Evolutionary conservation across 306 rosid genomes (phyloP).

Genomic region (Vicia faba): DNA sequence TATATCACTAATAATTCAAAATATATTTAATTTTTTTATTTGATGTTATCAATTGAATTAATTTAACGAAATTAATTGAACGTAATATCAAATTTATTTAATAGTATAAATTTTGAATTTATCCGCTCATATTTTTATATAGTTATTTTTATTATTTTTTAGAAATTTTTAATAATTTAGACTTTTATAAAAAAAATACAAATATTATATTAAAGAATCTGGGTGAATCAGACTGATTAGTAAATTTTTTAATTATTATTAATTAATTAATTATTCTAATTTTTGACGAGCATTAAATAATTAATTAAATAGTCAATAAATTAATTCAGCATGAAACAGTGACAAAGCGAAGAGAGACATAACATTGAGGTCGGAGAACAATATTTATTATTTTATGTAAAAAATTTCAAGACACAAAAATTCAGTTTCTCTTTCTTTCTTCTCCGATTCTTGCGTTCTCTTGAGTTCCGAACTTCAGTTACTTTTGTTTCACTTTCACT

Average conservation of each 20-base stretch:
- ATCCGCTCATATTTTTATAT: too few species aligned
- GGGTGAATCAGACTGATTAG: slow-evolving; percentile 2
- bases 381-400: slow-evolving; percentile 15
- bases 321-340: slow-evolving; percentile 50
- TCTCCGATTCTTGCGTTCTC: slow-evolving; percentile 42
- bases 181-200: not conserved
- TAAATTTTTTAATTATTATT: slow-evolving; percentile 3
- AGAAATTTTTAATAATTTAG: not conserved
- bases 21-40: too few species aligned
- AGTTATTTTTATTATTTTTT: too few species aligned
- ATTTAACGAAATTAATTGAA: too few species aligned
- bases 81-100: too few species aligned
- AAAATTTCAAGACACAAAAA: slow-evolving; percentile 5
- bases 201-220: slow-evolving; percentile 4
- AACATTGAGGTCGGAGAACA: slow-evolving; percentile 35
- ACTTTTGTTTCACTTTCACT: slow-evolving; percentile 6
- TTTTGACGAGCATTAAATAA: not conserved
- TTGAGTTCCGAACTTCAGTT: slow-evolving; percentile 36
- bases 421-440: slow-evolving; percentile 37
- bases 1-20: too few species aligned
- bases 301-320: slow-evolving; percentile 40
- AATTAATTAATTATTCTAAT: not conserved
- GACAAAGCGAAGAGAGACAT: slow-evolving; percentile 40
- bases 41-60: too few species aligned
- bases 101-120: too few species aligned